Evolutionary conservation across 139 green algal genomes (phyloP).

Genomic region (Tetraselmis striata): DNA sequence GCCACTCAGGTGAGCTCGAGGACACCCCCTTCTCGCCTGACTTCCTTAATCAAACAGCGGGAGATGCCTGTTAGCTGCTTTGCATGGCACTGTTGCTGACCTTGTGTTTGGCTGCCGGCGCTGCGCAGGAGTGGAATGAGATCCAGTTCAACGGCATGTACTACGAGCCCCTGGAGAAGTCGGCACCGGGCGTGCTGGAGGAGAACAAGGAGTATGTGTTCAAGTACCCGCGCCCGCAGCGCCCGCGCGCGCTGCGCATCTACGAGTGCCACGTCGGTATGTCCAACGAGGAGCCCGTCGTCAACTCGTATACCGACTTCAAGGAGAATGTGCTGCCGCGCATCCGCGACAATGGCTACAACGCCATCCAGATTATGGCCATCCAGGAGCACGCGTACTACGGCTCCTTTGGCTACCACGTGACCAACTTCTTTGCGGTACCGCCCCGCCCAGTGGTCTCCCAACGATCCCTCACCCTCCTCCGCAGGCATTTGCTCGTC

Average conservation of each 20-base stretch:
- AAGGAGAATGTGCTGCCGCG: slow-evolving; percentile 83
- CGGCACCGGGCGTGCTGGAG: slow-evolving; percentile 47
- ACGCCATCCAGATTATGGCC: slow-evolving; percentile 99
- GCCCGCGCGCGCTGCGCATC: slow-evolving; percentile 81
- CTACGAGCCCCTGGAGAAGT: slow-evolving; percentile 55
- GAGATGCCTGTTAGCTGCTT: no score
- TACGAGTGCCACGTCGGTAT: slow-evolving; percentile 99
- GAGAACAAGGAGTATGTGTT: slow-evolving; percentile 79
- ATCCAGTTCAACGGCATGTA: slow-evolving; percentile 90
- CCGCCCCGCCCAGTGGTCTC: no score
- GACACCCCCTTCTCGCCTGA: no score
- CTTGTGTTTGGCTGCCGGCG: no score
- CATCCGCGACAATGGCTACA: slow-evolving; percentile 90
- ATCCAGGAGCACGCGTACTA: slow-evolving; percentile 94
- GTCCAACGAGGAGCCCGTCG: slow-evolving; percentile 62
- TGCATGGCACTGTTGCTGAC: no score
- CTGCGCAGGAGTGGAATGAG: slow-evolving; percentile 82
- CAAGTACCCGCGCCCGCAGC: slow-evolving; percentile 80
- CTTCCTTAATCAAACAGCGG: no score
- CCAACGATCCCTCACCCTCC: no score
- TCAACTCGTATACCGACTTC: slow-evolving; percentile 96
- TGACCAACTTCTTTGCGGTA: slow-evolving; percentile 97
- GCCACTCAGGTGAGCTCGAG: slow-evolving; percentile 54
- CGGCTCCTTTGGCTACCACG: slow-evolving; percentile 92
- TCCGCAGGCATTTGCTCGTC: no score